Conservation (phyloP, 225 moss, liverwort and hornwort genomes). For the Polytrichum formosum region DNA sequence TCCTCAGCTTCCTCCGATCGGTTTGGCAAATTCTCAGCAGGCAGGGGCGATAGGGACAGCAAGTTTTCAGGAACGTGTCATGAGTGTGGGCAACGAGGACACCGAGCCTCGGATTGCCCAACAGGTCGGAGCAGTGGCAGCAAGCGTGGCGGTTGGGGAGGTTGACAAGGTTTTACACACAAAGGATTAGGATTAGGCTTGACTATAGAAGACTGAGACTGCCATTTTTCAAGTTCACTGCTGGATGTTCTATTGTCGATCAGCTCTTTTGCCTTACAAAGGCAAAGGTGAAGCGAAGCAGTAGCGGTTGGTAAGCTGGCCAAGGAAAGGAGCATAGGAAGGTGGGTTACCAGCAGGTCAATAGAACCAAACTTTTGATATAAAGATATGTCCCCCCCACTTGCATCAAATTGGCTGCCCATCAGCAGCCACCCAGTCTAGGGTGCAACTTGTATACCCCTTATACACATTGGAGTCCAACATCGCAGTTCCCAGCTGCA, state of each 20-base stretch:
- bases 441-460: not conserved
- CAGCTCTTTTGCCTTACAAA: not conserved
- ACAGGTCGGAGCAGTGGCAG: conserved; percentile 36
- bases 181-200: not conserved
- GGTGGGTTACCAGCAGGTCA: not conserved
- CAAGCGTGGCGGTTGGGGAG: conserved; percentile 48
- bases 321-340: not conserved
- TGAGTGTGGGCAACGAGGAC: conserved; percentile 48
- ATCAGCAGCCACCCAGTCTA: not conserved
- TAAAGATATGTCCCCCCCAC: not conserved
- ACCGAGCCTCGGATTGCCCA: conserved; percentile 52
- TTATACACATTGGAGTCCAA: not conserved
- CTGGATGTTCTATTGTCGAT: not conserved
- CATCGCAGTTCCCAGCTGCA: not conserved
- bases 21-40: conserved; percentile 39
- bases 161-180: conserved; percentile 20
- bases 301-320: not conserved
- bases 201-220: not conserved
- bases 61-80: conserved; percentile 50
- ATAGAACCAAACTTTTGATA: not conserved
- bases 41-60: conserved; percentile 26
- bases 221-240: not conserved
- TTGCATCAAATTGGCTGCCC: not conserved
- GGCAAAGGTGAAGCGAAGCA: not conserved
- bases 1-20: conserved; percentile 25